Evolutionary conservation across 176 grass and related monocot genomes (phyloP).

Genomic region (Triticum turgidum): DNA sequence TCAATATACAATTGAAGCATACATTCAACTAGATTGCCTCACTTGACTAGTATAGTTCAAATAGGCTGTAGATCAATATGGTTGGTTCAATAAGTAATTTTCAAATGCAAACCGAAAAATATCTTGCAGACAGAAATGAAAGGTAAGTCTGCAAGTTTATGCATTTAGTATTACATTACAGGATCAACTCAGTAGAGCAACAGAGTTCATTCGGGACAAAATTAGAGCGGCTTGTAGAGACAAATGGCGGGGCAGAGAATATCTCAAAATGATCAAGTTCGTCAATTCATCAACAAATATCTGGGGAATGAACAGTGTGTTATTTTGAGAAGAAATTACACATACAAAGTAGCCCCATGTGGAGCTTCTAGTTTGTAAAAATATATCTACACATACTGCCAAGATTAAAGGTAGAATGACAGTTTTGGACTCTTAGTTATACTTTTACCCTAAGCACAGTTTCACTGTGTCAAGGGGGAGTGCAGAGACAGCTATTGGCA

Average conservation of each 20-base stretch:
- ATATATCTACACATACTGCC: not conserved
- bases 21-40: not conserved
- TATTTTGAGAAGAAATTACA: not conserved
- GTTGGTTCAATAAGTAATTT: not conserved
- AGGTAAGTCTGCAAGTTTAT: not conserved
- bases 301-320: not conserved
- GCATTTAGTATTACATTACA: slow-evolving; percentile 6
- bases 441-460: not conserved
- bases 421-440: not conserved
- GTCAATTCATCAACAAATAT: not conserved
- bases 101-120: no score
- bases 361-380: no score
- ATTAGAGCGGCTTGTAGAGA: not conserved
- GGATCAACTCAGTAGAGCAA: not conserved
- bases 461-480: not conserved
- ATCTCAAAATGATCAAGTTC: slow-evolving; percentile 2
- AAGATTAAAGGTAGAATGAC: not conserved
- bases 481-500: not conserved
- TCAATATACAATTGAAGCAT: not conserved
- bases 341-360: no score
- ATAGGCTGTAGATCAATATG: not conserved
- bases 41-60: not conserved
- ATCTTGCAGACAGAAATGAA: not conserved
- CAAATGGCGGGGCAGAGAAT: not conserved
- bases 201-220: slow-evolving; percentile 9